phyloP scores from a whole-genome alignment of 495 filamentous ascomycete genomes.

The Annulohypoxylon stygium region DNA sequence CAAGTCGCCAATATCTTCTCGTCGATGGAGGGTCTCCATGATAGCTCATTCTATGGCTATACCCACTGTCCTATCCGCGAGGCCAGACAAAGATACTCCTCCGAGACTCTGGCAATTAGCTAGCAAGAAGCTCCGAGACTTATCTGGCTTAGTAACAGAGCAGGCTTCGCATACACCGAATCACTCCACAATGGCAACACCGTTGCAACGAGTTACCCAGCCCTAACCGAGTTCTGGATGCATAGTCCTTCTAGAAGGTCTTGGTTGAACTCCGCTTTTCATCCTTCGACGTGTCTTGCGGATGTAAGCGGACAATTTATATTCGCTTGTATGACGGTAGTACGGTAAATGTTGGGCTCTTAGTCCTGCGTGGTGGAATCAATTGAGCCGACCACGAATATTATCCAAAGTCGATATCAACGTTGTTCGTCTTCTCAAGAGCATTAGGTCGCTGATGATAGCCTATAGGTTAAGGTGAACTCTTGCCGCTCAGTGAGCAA shows the following conservation, averaged over 20 bases:
- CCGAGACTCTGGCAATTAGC: slow-evolving; percentile 7
- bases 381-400: not conserved
- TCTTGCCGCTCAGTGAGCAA: not conserved
- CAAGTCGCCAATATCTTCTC: not conserved
- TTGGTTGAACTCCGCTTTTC: not conserved
- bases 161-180: not conserved
- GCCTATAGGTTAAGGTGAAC: not conserved
- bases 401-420: not conserved
- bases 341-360: slow-evolving; percentile 2
- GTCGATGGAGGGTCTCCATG: no score
- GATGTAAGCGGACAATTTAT: slow-evolving; percentile 32
- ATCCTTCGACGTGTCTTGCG: slow-evolving; percentile 39
- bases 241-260: not conserved
- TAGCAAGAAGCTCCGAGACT: slow-evolving; percentile 13
- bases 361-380: not conserved
- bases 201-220: not conserved
- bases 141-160: not conserved
- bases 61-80: not conserved
- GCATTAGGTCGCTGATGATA: not conserved
- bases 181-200: not conserved
- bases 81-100: slow-evolving; percentile 13
- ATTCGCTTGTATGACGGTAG: slow-evolving; percentile 29
- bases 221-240: not conserved
- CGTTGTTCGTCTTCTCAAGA: not conserved
- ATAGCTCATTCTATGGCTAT: not conserved